Evolutionary conservation across 129 eudicot species (phyloP).

Genomic region (Dittrichia graveolens): DNA sequence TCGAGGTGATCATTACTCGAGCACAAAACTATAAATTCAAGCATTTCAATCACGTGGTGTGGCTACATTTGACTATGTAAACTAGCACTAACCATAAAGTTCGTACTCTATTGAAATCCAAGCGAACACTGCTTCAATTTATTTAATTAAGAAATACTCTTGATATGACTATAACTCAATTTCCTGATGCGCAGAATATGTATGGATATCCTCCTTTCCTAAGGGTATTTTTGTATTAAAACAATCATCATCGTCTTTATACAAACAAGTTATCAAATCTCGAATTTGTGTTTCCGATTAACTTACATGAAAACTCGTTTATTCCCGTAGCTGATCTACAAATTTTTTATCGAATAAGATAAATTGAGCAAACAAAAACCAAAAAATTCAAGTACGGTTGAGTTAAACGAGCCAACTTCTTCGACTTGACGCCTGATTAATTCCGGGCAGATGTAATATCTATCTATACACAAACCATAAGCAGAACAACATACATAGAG

Average conservation of each 20-base stretch:
- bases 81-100: neutral
- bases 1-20: constrained; percentile 5
- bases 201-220: constrained; percentile 8
- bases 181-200: neutral
- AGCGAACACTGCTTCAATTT: constrained; percentile 1
- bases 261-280: constrained; percentile 6
- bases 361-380: constrained; percentile 12
- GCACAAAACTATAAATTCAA: constrained; percentile 17
- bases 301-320: constrained; percentile 16
- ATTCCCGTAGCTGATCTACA: constrained; percentile 14
- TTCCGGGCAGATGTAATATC: constrained; percentile 15
- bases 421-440: constrained; percentile 9
- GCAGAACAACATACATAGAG: neutral
- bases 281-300: constrained; percentile 6
- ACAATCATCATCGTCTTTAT: constrained; percentile 26
- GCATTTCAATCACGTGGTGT: constrained; percentile 1
- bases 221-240: neutral
- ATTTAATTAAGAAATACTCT: constrained; percentile 6
- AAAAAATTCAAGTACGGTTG: constrained; percentile 5
- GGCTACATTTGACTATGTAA: constrained; percentile 14
- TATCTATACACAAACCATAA: neutral
- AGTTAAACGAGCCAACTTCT: constrained; percentile 2
- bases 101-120: constrained; percentile 7
- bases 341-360: constrained; percentile 13
- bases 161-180: constrained; percentile 8